Conservation (phyloP, 495 filamentous ascomycete species). For the Recurvomyces mirabilis region DNA sequence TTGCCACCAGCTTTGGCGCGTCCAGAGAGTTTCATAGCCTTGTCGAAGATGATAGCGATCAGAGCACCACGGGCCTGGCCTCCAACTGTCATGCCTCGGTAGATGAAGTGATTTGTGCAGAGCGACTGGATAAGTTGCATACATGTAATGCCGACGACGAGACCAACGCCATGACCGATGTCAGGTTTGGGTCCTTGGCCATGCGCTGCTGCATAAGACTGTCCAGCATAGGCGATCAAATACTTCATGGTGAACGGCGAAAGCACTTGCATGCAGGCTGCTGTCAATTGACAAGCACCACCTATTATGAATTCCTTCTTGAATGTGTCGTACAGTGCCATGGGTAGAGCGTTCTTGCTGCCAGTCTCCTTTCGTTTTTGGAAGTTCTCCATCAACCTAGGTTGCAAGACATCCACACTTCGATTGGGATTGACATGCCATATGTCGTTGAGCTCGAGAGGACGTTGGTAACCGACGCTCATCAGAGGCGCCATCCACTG, state of each 20-base stretch:
- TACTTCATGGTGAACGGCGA: slow-evolving; percentile 44
- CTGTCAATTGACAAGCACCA: slow-evolving; percentile 60
- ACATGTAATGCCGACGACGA: slow-evolving; percentile 31
- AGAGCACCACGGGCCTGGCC: slow-evolving; percentile 32
- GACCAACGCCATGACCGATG: slow-evolving; percentile 30
- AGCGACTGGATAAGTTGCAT: slow-evolving; percentile 32
- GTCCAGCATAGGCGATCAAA: slow-evolving; percentile 35
- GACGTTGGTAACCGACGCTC: slow-evolving; percentile 70
- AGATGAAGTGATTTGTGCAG: slow-evolving; percentile 36
- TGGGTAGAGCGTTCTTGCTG: slow-evolving; percentile 61
- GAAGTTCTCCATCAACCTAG: slow-evolving; percentile 54
- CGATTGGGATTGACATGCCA: slow-evolving; percentile 77
- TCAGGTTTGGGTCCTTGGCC: slow-evolving; percentile 18
- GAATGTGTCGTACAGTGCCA: slow-evolving; percentile 81
- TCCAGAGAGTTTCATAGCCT: slow-evolving; percentile 37
- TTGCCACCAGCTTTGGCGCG: slow-evolving; percentile 32
- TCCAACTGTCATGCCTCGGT: slow-evolving; percentile 34
- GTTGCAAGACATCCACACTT: slow-evolving; percentile 53
- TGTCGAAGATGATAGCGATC: slow-evolving; percentile 38
- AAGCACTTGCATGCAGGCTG: slow-evolving; percentile 60
- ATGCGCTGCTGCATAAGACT: slow-evolving; percentile 53
- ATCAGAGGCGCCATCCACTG: slow-evolving; percentile 61
- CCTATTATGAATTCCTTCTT: slow-evolving; percentile 75
- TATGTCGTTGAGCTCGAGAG: slow-evolving; percentile 73
- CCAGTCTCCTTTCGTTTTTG: slow-evolving; percentile 52